A percentile compares a stretch with the other conserved stretches of the same genome.
These are phyloP conservation scores for Porpolomopsis calyptriformis DNA, from an alignment of 768 basidiomycete species.

Conservation along the genomic window DNA sequence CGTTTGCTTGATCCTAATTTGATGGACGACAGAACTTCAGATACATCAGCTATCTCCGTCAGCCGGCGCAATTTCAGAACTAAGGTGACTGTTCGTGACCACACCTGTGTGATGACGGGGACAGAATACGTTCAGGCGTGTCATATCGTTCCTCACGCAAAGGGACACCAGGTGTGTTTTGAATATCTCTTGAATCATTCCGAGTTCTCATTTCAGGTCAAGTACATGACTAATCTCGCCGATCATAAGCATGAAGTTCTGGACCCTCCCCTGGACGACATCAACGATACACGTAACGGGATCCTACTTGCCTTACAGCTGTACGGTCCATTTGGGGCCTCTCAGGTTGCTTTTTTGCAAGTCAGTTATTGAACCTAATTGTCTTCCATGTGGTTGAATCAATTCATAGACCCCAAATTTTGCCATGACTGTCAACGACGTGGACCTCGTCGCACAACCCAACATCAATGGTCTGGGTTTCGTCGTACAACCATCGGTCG, in stretches of 20 bases:
- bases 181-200: slow-evolving; percentile 8
- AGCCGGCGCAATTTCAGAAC: slow-evolving; percentile 9
- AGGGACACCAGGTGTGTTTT: slow-evolving; percentile 13
- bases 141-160: slow-evolving; percentile 15
- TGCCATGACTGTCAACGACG: slow-evolving; percentile 12
- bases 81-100: slow-evolving; percentile 10
- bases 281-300: slow-evolving; percentile 15
- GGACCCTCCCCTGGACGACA: slow-evolving; percentile 13
- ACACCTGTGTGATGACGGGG: slow-evolving; percentile 13
- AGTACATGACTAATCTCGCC: slow-evolving; percentile 13
- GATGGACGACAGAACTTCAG: slow-evolving; percentile 13
- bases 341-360: slow-evolving; percentile 15
- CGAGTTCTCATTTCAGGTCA: slow-evolving; percentile 6
- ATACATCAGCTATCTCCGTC: slow-evolving; percentile 1
- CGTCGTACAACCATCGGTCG: slow-evolving; percentile 4
- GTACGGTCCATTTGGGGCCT: slow-evolving; percentile 11
- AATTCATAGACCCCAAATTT: slow-evolving; percentile 15
- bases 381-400: slow-evolving; percentile 8
- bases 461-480: slow-evolving; percentile 2
- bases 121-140: slow-evolving; percentile 9
- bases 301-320: slow-evolving; percentile 11
- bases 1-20: slow-evolving; percentile 12
- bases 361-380: slow-evolving; percentile 11
- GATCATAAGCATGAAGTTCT: slow-evolving; percentile 12
- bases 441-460: slow-evolving; percentile 13